Conservation (phyloP, 495 filamentous ascomycete genomes). For the Trichoderma asperelloides region DNA sequence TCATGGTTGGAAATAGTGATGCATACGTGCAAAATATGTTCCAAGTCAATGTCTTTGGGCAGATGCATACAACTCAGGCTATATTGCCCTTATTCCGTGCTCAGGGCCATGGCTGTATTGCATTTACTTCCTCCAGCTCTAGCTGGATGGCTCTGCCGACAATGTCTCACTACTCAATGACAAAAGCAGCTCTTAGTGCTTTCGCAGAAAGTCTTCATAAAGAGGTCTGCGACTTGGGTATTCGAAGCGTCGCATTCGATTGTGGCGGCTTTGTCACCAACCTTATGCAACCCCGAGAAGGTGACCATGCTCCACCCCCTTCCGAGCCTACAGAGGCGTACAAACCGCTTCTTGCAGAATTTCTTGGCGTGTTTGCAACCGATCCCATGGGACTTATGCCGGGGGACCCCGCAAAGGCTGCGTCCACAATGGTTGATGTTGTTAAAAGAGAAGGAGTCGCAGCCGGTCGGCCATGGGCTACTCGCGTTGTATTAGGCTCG, state of each 20-base stretch:
- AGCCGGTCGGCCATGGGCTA: conserved; percentile 15
- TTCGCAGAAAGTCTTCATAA: conserved; percentile 26
- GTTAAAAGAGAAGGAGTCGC: conserved; percentile 22
- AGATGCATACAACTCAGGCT: conserved; percentile 24
- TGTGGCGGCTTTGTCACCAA: conserved; percentile 20
- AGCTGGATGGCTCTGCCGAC: conserved; percentile 32
- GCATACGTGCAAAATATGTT: conserved; percentile 32
- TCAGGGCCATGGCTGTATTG: conserved; percentile 13
- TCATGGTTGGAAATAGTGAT: conserved; percentile 15
- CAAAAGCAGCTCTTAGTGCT: conserved; percentile 37
- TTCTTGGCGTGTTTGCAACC: conserved; percentile 16
- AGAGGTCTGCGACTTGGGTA: conserved; percentile 16
- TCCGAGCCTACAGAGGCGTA: conserved; percentile 12
- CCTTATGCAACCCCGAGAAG: conserved; percentile 18
- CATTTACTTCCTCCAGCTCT: conserved; percentile 26
- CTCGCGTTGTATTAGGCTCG: conserved; percentile 17
- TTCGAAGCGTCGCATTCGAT: conserved; percentile 19
- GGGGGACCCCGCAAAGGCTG: conserved; percentile 27
- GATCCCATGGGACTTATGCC: conserved; percentile 19
- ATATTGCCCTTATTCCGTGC: conserved; percentile 24
- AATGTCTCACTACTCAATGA: conserved; percentile 33
- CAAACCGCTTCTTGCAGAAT: conserved; percentile 8
- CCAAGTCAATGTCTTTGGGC: conserved; percentile 30
- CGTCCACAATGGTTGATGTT: conserved; percentile 23
- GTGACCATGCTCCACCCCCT: neutral